Evolutionary conservation across 164 flowering plant species (phyloP), one percentile per base, ranked within the genome.

Genomic region (Santalum album): DNA sequence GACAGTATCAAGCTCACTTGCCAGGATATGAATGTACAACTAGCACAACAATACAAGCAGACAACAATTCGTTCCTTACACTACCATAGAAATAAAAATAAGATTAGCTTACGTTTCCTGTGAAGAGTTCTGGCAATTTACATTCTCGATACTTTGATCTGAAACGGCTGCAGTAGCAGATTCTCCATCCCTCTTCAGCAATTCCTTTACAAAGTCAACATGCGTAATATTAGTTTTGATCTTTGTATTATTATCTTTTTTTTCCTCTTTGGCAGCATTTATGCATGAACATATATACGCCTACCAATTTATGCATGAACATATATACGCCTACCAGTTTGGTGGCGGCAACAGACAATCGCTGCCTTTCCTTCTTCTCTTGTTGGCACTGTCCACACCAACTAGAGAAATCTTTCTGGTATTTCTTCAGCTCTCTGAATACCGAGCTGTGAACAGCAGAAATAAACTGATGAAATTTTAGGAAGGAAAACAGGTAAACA

Each of bases 301-400:
- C 3, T 80, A 87, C 96, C 91, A 54, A 65, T 72, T 82, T 86
- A 34, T 36, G 38, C 14, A 20, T 32, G 2, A 55, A n/a, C 10
- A 38, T 11, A 66, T 50, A 43, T 12, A 60, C 10, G 17, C 21
- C 2, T 80, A 87, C 98, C 95, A 54, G 67, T 72, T 84, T 87
- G 52, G 79, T 80, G 2, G 88, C 77, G 25, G 75, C 72, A 63
- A 87, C 60, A 10, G 82, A 62, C 51, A 59, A 60, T 2, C 66
- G 76, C 54, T 75, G 82, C 61, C 90, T 75, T 58, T 83, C 91
- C 70, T 69, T 81, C 78, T 85, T 92, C 70, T 83, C 84, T 36
- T 86, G 84, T 18, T 75, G 79, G 67, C 99, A 92, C 60, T 86
- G 94, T 50, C 84, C 89, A 62, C 99, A 92, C 96, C 96, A 89